phyloP scores from a whole-genome alignment of 768 basidiomycete species.

The Boletus coccyginus region DNA sequence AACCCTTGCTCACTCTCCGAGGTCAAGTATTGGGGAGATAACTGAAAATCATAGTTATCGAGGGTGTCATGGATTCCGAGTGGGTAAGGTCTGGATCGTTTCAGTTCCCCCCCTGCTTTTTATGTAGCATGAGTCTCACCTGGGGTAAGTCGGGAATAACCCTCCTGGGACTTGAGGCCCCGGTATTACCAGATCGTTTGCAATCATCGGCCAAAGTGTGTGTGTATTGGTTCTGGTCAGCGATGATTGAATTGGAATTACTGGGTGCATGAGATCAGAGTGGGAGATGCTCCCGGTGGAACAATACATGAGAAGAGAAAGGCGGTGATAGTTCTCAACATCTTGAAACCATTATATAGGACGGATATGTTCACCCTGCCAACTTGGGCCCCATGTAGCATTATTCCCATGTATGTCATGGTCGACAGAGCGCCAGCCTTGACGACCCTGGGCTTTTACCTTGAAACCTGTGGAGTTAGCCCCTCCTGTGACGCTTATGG shows the following conservation, averaged over 20 bases:
- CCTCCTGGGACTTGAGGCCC: not conserved
- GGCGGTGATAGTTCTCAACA: no score
- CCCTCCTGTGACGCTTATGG: not conserved
- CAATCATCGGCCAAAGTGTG: not conserved
- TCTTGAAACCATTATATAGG: no score
- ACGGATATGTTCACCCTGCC: no score
- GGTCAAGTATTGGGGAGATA: not conserved
- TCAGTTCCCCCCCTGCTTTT: not conserved
- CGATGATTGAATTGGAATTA: fast-evolving
- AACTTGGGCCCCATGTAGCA: no score
- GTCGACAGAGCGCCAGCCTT: not conserved
- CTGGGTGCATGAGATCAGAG: not conserved
- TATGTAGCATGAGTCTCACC: not conserved
- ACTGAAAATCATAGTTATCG: not conserved
- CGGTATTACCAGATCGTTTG: not conserved
- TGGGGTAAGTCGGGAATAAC: not conserved
- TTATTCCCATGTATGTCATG: no score
- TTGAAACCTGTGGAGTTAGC: not conserved
- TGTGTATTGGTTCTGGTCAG: not conserved
- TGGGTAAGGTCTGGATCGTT: not conserved
- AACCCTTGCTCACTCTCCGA: slow-evolving; percentile 3
- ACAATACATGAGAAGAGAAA: no score
- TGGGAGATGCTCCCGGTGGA: not conserved
- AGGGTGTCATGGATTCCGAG: not conserved
- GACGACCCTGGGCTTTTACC: no score